These are phyloP conservation scores for Phytophthora boehmeriae DNA, from an alignment of 352 stramenopile species.

Conservation along the genomic window DNA sequence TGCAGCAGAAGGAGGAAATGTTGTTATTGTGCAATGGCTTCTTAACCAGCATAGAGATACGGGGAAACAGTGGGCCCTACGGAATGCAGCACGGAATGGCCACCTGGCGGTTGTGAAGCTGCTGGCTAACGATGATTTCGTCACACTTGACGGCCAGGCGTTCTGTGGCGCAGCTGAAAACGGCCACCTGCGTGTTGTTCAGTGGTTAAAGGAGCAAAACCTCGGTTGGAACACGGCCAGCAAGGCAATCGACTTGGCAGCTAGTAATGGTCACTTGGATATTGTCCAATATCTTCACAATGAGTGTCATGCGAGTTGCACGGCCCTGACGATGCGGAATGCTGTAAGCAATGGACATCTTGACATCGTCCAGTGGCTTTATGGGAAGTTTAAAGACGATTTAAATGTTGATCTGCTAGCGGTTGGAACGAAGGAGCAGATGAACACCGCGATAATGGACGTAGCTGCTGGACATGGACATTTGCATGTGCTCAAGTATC, in stretches of 20 bases:
- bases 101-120: slow-evolving; percentile 31
- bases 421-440: slow-evolving; percentile 19
- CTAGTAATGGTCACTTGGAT: slow-evolving; percentile 25
- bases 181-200: slow-evolving; percentile 20
- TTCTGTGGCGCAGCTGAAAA: slow-evolving; percentile 25
- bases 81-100: slow-evolving; percentile 25
- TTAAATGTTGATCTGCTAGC: slow-evolving; percentile 17
- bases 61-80: slow-evolving; percentile 23
- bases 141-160: slow-evolving; percentile 22
- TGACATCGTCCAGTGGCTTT: slow-evolving; percentile 27
- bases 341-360: slow-evolving; percentile 30
- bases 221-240: slow-evolving; percentile 24
- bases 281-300: slow-evolving; percentile 29
- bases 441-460: slow-evolving; percentile 34
- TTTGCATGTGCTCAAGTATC: slow-evolving; percentile 32
- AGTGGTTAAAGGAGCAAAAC: slow-evolving; percentile 31
- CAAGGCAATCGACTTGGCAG: slow-evolving; percentile 29
- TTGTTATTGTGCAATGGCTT: slow-evolving; percentile 30
- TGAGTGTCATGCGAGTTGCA: slow-evolving; percentile 17
- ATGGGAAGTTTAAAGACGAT: slow-evolving; percentile 15
- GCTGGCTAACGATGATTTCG: slow-evolving; percentile 17
- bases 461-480: slow-evolving; percentile 36
- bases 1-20: slow-evolving; percentile 27
- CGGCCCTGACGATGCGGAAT: slow-evolving; percentile 21
- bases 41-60: slow-evolving; percentile 9